A percentile compares a stretch with the other conserved stretches of the same genome.
Evolutionary conservation across 768 basidiomycete genomes (phyloP).

Genomic region (Leucosporidium yakuticum): DNA sequence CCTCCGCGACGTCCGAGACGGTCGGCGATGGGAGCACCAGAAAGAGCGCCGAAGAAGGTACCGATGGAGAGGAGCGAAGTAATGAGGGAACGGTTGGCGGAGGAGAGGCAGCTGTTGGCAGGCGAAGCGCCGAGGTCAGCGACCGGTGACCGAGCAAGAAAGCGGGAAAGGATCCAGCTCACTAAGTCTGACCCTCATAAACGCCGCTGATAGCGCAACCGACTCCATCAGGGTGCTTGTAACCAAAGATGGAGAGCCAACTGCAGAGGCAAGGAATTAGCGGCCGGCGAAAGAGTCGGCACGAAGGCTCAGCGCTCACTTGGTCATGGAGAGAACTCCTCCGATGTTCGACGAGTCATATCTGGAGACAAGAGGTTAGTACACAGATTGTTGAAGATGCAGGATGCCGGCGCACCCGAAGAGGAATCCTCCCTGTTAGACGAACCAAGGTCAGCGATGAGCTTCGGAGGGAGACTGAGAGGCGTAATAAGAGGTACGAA

Average conservation of each 20-base stretch:
- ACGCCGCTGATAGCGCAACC: neutral
- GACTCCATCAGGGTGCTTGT: neutral
- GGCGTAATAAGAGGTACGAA: no score
- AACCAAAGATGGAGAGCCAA: neutral
- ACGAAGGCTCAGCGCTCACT: no score
- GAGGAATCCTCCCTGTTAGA: no score
- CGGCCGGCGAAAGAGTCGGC: no score
- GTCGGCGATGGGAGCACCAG: constrained; percentile 55
- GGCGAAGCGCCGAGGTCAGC: neutral
- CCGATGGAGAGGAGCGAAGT: constrained; percentile 48
- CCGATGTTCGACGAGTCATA: no score
- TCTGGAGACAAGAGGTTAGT: no score
- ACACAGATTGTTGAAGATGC: no score
- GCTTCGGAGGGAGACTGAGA: no score
- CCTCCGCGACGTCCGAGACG: constrained; percentile 52
- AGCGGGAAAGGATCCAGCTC: neutral
- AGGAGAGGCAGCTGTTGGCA: constrained; percentile 1
- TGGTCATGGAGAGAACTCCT: no score
- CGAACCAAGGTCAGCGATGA: no score
- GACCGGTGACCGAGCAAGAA: neutral
- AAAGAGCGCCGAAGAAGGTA: constrained; percentile 44
- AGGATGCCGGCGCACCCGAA: no score
- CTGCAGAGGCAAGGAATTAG: no score
- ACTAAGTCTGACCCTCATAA: neutral
- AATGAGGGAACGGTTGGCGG: constrained; percentile 49